Evolutionary conservation across 2,329 filamentous ascomycete species (phyloP).

Genomic region (Talaromyces marneffei): DNA sequence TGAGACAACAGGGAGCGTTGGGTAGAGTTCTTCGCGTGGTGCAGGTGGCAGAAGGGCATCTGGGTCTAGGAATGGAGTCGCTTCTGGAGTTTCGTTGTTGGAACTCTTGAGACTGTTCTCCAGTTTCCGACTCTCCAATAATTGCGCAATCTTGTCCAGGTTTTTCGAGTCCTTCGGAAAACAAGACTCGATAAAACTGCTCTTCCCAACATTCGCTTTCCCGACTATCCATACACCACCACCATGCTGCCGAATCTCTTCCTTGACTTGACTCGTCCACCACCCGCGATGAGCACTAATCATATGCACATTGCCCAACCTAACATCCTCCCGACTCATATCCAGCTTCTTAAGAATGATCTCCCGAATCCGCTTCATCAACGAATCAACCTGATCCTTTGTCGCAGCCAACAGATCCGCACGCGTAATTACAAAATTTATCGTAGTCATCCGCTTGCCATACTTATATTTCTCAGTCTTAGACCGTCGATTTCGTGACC

Average conservation of each 20-base stretch:
- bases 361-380: conserved; percentile 79
- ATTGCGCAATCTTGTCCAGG: conserved; percentile 31
- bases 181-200: conserved; percentile 77
- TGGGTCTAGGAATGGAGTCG: conserved; percentile 20
- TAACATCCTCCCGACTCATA: conserved; percentile 58
- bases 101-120: conserved; percentile 15
- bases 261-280: conserved; percentile 84
- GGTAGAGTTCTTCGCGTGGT: conserved; percentile 67
- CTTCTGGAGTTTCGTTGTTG: background rate
- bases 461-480: conserved; percentile 59
- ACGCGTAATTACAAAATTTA: conserved; percentile 87
- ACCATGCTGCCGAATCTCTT: conserved; percentile 76
- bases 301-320: conserved; percentile 80
- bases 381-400: conserved; percentile 72
- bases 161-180: conserved; percentile 68
- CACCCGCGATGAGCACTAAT: conserved; percentile 81
- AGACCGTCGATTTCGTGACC: conserved; percentile 74
- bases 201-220: conserved; percentile 98
- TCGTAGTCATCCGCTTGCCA: conserved; percentile 67
- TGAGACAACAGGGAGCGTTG: conserved; percentile 79
- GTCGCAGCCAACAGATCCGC: conserved; percentile 78
- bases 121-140: conserved; percentile 26
- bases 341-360: conserved; percentile 74
- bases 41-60: conserved; percentile 66
- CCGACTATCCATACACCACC: conserved; percentile 93